These are phyloP conservation scores for Paracamarosporium sp. DNA, from an alignment of 2,329 filamentous ascomycete genomes.

Conservation along the genomic window DNA sequence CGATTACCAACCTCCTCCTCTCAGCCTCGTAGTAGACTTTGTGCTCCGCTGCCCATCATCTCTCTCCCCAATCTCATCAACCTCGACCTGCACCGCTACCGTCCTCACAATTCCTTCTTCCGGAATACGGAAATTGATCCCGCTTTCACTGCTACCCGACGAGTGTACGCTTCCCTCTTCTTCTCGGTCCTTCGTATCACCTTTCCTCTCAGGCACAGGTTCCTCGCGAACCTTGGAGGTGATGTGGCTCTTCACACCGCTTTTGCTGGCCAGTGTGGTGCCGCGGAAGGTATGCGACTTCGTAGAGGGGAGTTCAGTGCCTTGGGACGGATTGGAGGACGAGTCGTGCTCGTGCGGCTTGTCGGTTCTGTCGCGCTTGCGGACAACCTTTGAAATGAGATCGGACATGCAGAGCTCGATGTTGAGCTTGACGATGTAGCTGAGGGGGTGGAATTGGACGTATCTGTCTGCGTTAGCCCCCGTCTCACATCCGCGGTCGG, in stretches of 20 bases:
- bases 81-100: conserved; percentile 6
- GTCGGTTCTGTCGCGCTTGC: conserved; percentile 4
- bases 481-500: background rate
- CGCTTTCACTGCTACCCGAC: background rate
- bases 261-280: background rate
- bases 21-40: conserved; percentile 2
- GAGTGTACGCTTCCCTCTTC: background rate
- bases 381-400: conserved; percentile 37
- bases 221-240: background rate
- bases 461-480: conserved; percentile 16
- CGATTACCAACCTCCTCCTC: background rate
- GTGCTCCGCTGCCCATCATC: background rate
- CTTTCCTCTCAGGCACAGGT: background rate
- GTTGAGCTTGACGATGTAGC: conserved; percentile 47
- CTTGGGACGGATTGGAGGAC: conserved; percentile 7
- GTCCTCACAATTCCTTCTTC: conserved; percentile 9
- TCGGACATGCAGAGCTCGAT: conserved; percentile 47
- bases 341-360: conserved; percentile 3
- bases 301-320: background rate
- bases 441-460: conserved; percentile 42
- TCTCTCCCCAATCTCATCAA: background rate
- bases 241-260: background rate
- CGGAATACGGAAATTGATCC: conserved; percentile 1
- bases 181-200: background rate
- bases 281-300: background rate